These are phyloP conservation scores for Microcera coccophila DNA, from an alignment of 2,329 filamentous ascomycete species.

Conservation along the genomic window DNA sequence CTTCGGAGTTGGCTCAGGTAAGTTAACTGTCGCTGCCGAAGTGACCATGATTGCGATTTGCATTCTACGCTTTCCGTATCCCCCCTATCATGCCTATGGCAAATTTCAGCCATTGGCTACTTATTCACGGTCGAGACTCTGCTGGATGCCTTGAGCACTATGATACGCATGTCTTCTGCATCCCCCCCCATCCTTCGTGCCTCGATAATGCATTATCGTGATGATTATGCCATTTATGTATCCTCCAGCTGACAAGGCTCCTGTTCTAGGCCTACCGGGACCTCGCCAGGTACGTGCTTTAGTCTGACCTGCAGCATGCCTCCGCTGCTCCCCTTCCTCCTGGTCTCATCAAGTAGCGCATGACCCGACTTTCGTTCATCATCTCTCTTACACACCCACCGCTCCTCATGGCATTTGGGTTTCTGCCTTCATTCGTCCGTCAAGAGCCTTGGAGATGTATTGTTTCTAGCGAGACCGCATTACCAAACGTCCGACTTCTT, in stretches of 20 bases:
- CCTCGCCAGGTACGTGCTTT: constrained; percentile 30
- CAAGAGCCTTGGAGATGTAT: too few species aligned
- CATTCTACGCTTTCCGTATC: constrained; percentile 11
- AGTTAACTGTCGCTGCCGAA: constrained; percentile 9
- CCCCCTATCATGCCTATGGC: constrained; percentile 4
- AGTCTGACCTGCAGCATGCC: constrained; percentile 1
- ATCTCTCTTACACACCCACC: not conserved
- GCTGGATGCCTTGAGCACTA: not conserved
- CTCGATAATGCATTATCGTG: not conserved
- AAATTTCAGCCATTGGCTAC: constrained; percentile 1
- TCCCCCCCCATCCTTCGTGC: not conserved
- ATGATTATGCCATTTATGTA: constrained; percentile 2
- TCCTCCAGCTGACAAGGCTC: constrained; percentile 20
- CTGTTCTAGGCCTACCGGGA: constrained; percentile 37
- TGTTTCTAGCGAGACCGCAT: too few species aligned
- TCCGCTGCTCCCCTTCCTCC: not conserved
- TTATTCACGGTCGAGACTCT: not conserved
- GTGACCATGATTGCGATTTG: constrained; percentile 8
- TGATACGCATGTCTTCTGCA: not conserved
- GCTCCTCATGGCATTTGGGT: not conserved
- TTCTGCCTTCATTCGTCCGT: not conserved
- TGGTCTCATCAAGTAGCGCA: not conserved
- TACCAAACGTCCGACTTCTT: too few species aligned
- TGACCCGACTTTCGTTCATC: not conserved
- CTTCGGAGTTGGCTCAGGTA: constrained; percentile 23